Percentiles rank a stretch among this genome's conserved stretches.
Evolutionary conservation across 257 asterid species (phyloP).

Genomic region (Gardenia jasminoides): DNA sequence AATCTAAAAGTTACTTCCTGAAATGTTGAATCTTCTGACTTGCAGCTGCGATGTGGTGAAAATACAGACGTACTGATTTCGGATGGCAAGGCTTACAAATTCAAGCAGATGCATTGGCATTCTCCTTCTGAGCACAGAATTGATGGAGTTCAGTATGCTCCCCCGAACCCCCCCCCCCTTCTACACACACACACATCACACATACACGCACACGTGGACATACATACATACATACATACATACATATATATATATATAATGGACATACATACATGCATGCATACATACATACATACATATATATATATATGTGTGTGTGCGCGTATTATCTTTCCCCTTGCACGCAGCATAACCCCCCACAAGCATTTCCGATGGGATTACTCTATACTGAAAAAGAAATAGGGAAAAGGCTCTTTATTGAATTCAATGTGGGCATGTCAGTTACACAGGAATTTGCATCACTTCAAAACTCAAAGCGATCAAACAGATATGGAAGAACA

Average conservation of each 20-base stretch:
- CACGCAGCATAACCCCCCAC: background rate
- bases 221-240: too few species aligned
- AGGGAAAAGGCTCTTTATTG: background rate
- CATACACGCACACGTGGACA: too few species aligned
- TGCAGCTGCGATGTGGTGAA: slow-evolving; percentile 72
- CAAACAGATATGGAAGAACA: background rate
- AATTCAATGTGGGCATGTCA: background rate
- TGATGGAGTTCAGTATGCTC: slow-evolving; percentile 57
- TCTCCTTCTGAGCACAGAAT: slow-evolving; percentile 81
- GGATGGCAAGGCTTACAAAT: slow-evolving; percentile 43
- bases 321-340: background rate
- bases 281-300: too few species aligned
- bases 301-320: too few species aligned
- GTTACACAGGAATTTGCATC: background rate
- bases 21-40: background rate
- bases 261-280: too few species aligned
- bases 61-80: slow-evolving; percentile 47
- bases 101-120: slow-evolving; percentile 93
- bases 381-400: too few species aligned
- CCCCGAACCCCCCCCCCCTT: too few species aligned
- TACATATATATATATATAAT: too few species aligned
- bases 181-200: too few species aligned
- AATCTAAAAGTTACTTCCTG: background rate
- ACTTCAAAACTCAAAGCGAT: background rate
- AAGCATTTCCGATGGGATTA: background rate